Evolutionary conservation across 2,329 filamentous ascomycete genomes (phyloP).

Genomic region (Periconia sp.): DNA sequence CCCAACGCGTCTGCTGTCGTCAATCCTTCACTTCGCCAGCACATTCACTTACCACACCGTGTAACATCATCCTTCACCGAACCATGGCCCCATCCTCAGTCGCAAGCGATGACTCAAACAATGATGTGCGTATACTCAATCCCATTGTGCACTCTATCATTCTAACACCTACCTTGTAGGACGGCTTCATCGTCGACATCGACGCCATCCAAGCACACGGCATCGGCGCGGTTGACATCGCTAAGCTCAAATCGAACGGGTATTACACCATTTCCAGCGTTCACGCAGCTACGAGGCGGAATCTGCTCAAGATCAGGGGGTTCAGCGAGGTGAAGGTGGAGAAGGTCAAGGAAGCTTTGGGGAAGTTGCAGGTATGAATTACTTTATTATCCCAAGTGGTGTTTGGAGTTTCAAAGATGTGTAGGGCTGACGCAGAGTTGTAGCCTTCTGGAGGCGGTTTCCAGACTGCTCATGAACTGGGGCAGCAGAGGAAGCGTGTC

Average conservation of each 20-base stretch:
- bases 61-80: conserved; percentile 5
- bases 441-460: conserved; percentile 66
- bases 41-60: conserved; percentile 1
- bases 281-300: conserved; percentile 64
- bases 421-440: conserved; percentile 14
- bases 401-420: not conserved
- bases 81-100: conserved; percentile 56
- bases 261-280: conserved; percentile 69
- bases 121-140: conserved; percentile 52
- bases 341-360: conserved; percentile 71
- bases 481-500: conserved; percentile 67
- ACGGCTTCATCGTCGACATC: conserved; percentile 68
- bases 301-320: conserved; percentile 70
- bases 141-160: not conserved
- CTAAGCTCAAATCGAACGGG: conserved; percentile 67
- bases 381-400: conserved; percentile 3
- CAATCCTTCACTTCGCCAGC: not conserved
- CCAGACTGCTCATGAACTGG: conserved; percentile 69
- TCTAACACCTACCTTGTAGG: conserved; percentile 19
- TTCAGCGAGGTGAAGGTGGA: conserved; percentile 75
- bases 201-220: conserved; percentile 71
- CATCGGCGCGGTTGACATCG: conserved; percentile 69
- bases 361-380: conserved; percentile 61
- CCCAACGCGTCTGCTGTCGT: not conserved
- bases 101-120: conserved; percentile 57